Percentiles rank a stretch among this genome's conserved stretches.
Conservation (phyloP, 768 basidiomycete genomes). For the Butyriboletus loyo region DNA sequence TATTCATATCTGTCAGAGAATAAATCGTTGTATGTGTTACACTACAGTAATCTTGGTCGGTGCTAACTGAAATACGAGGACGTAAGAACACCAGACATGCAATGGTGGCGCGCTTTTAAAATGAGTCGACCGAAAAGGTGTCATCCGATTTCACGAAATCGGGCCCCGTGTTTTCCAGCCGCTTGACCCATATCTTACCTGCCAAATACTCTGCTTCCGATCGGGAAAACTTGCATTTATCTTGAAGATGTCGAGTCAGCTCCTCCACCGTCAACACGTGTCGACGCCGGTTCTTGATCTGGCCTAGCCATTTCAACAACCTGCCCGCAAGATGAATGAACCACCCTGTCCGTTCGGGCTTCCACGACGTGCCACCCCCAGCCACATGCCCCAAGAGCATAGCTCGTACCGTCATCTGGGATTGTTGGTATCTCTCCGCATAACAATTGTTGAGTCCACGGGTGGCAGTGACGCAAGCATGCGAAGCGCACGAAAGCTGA, state of each 20-base stretch:
- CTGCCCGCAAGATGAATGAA: constrained; percentile 23
- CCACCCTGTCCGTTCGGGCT: constrained; percentile 22
- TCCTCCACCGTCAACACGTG: constrained; percentile 17
- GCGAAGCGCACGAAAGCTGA: constrained; percentile 25
- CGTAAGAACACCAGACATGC: neutral
- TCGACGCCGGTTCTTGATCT: constrained; percentile 9
- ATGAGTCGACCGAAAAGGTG: constrained; percentile 9
- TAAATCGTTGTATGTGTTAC: neutral
- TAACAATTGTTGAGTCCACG: constrained; percentile 24
- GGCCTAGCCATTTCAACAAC: constrained; percentile 19
- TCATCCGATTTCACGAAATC: constrained; percentile 25
- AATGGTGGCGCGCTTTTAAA: neutral
- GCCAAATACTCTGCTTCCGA: constrained; percentile 23
- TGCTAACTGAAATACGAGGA: constrained; percentile 5
- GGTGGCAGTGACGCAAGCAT: constrained; percentile 40
- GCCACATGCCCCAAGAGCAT: constrained; percentile 20
- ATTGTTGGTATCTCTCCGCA: constrained; percentile 32
- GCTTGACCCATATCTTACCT: constrained; percentile 21
- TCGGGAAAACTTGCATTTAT: constrained; percentile 21
- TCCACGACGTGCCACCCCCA: constrained; percentile 15
- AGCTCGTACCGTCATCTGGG: constrained; percentile 24
- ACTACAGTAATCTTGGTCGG: neutral
- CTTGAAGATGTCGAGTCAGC: constrained; percentile 23
- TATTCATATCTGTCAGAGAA: constrained; percentile 2
- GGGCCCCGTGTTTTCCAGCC: constrained; percentile 18